A percentile compares a stretch with the other conserved stretches of the same genome.
Conservation (phyloP, 306 rosid species). For the Quercus engelmannii region DNA sequence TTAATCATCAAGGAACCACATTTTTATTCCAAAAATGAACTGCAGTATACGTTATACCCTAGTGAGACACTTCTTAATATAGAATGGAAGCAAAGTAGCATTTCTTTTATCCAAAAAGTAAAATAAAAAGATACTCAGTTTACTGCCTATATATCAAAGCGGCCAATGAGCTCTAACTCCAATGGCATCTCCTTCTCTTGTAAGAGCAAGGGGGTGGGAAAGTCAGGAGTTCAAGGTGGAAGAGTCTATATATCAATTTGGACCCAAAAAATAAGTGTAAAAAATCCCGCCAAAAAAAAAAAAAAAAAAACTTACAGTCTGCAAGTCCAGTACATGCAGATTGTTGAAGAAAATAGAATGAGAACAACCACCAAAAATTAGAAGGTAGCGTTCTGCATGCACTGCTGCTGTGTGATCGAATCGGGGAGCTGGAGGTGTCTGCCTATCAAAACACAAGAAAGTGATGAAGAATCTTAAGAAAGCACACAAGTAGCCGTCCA, state of each 20-base stretch:
- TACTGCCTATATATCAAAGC: not conserved
- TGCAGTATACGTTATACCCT: not conserved
- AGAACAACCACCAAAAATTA: slow-evolving; percentile 94
- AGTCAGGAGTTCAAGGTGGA: too few species aligned
- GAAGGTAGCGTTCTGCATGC: slow-evolving; percentile 72
- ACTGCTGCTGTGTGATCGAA: slow-evolving; percentile 85
- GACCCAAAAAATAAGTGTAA: not conserved
- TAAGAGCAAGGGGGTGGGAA: too few species aligned
- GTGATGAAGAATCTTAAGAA: slow-evolving; percentile 27
- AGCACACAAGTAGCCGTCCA: slow-evolving; percentile 16
- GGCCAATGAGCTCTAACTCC: too few species aligned
- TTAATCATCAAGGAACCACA: too few species aligned
- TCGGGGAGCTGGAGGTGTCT: slow-evolving; percentile 88
- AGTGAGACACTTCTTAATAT: not conserved
- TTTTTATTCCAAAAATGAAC: too few species aligned
- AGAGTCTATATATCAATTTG: not conserved
- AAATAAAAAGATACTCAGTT: not conserved
- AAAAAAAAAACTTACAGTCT: slow-evolving; percentile 50
- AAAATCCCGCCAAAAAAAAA: not conserved
- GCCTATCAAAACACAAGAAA: slow-evolving; percentile 70
- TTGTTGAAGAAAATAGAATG: slow-evolving; percentile 85
- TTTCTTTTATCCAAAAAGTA: not conserved
- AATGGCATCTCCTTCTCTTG: too few species aligned
- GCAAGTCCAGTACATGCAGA: slow-evolving; percentile 84
- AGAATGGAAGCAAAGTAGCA: not conserved